These are phyloP conservation scores for Chlamydomonas sphaeroides DNA, from an alignment of 139 green algal species.

Conservation along the genomic window DNA sequence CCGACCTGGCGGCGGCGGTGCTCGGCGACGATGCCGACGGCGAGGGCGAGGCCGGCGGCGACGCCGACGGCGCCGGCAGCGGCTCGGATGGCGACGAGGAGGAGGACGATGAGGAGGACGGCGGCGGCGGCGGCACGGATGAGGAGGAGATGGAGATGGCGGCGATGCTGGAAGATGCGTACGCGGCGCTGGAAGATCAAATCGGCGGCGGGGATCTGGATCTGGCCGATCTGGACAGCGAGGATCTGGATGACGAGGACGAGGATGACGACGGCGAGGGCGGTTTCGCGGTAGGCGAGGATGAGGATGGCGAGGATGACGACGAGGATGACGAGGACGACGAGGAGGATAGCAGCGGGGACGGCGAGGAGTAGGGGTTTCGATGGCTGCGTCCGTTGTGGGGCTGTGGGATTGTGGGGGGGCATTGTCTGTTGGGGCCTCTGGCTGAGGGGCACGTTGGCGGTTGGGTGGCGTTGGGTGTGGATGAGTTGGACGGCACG, in stretches of 20 bases:
- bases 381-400: too few relatives aligned
- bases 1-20: background rate
- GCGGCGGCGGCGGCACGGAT: background rate
- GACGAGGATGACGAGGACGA: conserved; percentile 16
- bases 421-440: too few relatives aligned
- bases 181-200: conserved; percentile 34
- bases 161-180: conserved; percentile 31
- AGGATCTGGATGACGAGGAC: background rate
- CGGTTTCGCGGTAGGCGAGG: background rate
- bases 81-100: background rate
- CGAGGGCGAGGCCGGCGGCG: conserved; percentile 20
- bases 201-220: conserved; percentile 16
- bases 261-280: background rate
- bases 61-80: background rate
- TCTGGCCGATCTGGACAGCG: conserved; percentile 13
- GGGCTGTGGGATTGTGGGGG: too few relatives aligned
- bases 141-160: conserved; percentile 32
- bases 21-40: background rate
- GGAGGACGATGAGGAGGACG: conserved; percentile 6
- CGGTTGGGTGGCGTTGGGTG: too few relatives aligned
- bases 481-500: too few relatives aligned
- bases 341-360: background rate
- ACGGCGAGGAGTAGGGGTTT: too few relatives aligned
- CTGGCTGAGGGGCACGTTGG: too few relatives aligned
- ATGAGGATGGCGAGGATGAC: background rate